phyloP scores from a whole-genome alignment of 2,329 filamentous ascomycete species.

The Atkinsonella hypoxylon region DNA sequence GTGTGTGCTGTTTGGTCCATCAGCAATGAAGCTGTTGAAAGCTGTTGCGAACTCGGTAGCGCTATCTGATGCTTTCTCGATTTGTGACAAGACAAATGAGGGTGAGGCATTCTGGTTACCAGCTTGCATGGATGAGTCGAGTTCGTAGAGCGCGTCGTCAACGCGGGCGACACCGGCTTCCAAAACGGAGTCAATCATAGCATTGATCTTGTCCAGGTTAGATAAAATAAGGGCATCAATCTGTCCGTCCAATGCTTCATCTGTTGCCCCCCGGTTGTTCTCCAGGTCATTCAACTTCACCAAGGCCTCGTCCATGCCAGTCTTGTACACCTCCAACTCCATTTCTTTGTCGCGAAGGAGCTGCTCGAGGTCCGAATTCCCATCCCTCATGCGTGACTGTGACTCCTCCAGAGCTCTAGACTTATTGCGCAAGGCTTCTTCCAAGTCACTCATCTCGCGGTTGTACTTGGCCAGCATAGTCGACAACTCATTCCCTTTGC shows the following conservation, averaged over 20 bases:
- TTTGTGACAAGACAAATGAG: slow-evolving; percentile 87
- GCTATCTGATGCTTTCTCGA: slow-evolving; percentile 89
- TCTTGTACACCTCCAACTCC: slow-evolving; percentile 95
- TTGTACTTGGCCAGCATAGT: slow-evolving; percentile 94
- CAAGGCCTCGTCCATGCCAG: slow-evolving; percentile 91
- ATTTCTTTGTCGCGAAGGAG: slow-evolving; percentile 89
- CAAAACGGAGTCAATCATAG: slow-evolving; percentile 92
- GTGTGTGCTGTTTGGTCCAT: slow-evolving; percentile 83
- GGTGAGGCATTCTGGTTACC: slow-evolving; percentile 97
- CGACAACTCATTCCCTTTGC: slow-evolving; percentile 90
- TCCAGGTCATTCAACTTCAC: slow-evolving; percentile 85
- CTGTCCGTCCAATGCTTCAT: slow-evolving; percentile 75
- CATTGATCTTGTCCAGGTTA: slow-evolving; percentile 86
- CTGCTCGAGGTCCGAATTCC: slow-evolving; percentile 74
- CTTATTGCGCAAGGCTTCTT: slow-evolving; percentile 84
- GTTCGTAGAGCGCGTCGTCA: slow-evolving; percentile 91
- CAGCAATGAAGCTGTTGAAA: slow-evolving; percentile 97
- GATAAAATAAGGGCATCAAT: slow-evolving; percentile 81
- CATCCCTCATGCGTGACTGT: slow-evolving; percentile 64
- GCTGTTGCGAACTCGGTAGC: slow-evolving; percentile 96
- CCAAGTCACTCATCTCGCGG: slow-evolving; percentile 90
- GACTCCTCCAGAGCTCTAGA: slow-evolving; percentile 76
- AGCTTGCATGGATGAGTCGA: slow-evolving; percentile 96
- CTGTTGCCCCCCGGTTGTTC: slow-evolving; percentile 61
- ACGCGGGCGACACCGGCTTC: slow-evolving; percentile 88